Percentiles rank a stretch among this genome's conserved stretches.
Evolutionary conservation across 768 basidiomycete species (phyloP).

Genomic region (Mycena metata): DNA sequence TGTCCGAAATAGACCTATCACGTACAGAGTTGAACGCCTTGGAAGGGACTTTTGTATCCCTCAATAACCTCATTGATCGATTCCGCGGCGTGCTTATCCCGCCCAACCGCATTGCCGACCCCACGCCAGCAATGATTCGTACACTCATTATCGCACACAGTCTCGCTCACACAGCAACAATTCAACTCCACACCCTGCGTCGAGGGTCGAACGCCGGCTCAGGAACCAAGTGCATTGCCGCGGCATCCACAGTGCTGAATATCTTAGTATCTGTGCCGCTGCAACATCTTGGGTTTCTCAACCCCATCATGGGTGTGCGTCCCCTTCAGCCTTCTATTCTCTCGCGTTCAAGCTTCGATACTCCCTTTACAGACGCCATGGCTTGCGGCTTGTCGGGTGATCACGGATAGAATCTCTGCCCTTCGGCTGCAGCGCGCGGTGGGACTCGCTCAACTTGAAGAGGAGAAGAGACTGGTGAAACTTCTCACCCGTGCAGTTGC

Average conservation of each 20-base stretch:
- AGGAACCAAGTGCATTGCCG: slow-evolving; percentile 36
- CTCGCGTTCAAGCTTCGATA: not conserved
- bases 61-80: slow-evolving; percentile 41
- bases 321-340: too few relatives aligned
- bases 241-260: slow-evolving; percentile 38
- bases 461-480: not conserved
- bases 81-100: slow-evolving; percentile 34
- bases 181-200: slow-evolving; percentile 52
- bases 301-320: slow-evolving; percentile 49
- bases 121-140: slow-evolving; percentile 12
- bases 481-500: not conserved
- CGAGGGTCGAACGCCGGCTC: slow-evolving; percentile 38
- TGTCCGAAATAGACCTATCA: not conserved
- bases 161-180: slow-evolving; percentile 50
- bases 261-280: slow-evolving; percentile 37
- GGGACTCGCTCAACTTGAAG: too few relatives aligned
- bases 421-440: not conserved
- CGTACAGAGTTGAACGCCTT: not conserved
- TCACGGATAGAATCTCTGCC: slow-evolving; percentile 8
- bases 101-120: slow-evolving; percentile 4
- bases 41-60: slow-evolving; percentile 31
- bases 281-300: slow-evolving; percentile 40
- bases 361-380: slow-evolving; percentile 14
- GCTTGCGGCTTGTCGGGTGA: slow-evolving; percentile 2
- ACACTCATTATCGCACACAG: slow-evolving; percentile 49